Conservation (phyloP, 169 alveolate species). For the Babesia ovis region DNA sequence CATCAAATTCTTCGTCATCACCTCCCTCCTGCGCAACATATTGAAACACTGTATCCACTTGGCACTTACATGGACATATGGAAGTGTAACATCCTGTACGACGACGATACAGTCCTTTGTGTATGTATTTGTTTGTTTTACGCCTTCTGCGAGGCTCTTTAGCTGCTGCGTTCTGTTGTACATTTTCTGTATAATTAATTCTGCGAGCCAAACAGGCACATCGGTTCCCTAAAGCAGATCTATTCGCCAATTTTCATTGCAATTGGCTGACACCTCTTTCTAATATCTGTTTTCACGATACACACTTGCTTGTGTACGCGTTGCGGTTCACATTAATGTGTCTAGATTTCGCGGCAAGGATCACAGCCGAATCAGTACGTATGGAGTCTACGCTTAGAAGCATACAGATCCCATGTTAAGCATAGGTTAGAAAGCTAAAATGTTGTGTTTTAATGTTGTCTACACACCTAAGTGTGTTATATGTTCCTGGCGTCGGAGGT, state of each 20-base stretch:
- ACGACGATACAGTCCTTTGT: slow-evolving; percentile 40
- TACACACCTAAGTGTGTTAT: slow-evolving; percentile 6
- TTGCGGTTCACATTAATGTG: not conserved
- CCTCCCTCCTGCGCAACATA: slow-evolving; percentile 13
- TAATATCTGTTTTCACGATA: not conserved
- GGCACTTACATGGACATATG: not conserved
- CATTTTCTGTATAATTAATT: slow-evolving; percentile 19
- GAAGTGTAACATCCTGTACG: not conserved
- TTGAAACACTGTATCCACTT: not conserved
- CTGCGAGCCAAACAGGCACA: not conserved
- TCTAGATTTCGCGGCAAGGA: slow-evolving; percentile 4
- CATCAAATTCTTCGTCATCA: slow-evolving; percentile 21
- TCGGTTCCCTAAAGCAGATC: not conserved
- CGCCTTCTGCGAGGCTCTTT: slow-evolving; percentile 30
- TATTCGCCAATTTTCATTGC: not conserved
- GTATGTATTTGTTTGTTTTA: slow-evolving; percentile 8
- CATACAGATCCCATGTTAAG: not conserved
- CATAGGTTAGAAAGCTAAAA: not conserved
- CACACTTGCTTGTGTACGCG: not conserved
- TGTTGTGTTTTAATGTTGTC: not conserved
- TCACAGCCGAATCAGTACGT: not conserved
- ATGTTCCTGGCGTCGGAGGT: not conserved
- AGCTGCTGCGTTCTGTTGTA: slow-evolving; percentile 65
- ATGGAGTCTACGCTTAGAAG: not conserved
- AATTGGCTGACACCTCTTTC: not conserved